A percentile compares a stretch with the other conserved stretches of the same genome.
Conservation (phyloP, 257 asterid species). For the Thymus mandschuricus region DNA sequence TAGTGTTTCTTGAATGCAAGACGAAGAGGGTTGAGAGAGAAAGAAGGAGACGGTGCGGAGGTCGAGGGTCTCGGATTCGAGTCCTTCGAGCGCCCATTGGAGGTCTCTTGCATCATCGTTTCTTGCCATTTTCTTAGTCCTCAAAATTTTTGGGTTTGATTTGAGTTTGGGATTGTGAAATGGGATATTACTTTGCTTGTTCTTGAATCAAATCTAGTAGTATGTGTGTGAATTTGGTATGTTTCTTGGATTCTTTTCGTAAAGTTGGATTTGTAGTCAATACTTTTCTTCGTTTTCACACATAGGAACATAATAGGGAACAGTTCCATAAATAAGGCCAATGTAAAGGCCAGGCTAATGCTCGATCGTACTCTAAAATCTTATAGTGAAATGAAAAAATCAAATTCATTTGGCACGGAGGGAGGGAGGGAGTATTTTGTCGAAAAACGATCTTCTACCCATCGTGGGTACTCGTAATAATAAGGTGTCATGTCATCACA, state of each 20-base stretch:
- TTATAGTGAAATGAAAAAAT: no score
- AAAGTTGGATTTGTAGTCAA: neutral
- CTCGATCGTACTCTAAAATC: no score
- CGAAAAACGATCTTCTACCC: no score
- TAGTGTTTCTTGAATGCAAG: conserved; percentile 59
- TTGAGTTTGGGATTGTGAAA: neutral
- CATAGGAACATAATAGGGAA: neutral
- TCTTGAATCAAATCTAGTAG: neutral
- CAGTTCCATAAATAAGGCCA: no score
- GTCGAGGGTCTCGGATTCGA: conserved; percentile 44
- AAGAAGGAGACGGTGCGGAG: conserved; percentile 60
- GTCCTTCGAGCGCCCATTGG: conserved; percentile 51
- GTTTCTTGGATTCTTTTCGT: conserved; percentile 13
- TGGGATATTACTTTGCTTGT: neutral
- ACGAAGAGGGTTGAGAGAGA: conserved; percentile 53
- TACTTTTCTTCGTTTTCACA: conserved; percentile 12
- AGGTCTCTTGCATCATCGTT: conserved; percentile 48
- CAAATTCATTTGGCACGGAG: no score
- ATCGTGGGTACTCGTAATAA: no score
- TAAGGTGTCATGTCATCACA: no score
- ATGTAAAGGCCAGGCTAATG: no score
- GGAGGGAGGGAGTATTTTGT: no score
- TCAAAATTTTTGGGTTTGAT: no score
- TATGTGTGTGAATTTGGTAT: neutral
- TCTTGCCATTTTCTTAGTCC: conserved; percentile 38